Base-by-base conservation (phyloP, 1,284 basidiomycete genomes). In the Sphaerobolus stellatus region DNA sequence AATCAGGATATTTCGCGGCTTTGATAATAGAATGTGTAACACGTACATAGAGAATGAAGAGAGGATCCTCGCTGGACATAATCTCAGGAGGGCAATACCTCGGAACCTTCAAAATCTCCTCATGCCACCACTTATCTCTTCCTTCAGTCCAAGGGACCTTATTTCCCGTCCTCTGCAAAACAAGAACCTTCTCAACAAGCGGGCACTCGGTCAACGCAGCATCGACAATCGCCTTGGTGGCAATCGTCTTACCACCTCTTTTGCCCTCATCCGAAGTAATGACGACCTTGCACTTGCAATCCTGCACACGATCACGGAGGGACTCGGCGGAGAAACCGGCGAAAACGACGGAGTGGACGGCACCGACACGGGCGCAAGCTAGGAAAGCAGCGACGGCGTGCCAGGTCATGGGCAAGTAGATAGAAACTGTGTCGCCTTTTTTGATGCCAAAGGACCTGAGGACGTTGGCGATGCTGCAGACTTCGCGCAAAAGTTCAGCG, bases 291-390 rank as follows among this genome's bases (percentile, higher is more conserved):
- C 87, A 92, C 64, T 83, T 81, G 76, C 95, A 97, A 73, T 99
- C 97, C 56, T 86, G 82, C 38, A 95, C 84, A 58, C 97, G 88
- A 73, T 98, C 97, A 50, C 96, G 85, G 54, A 99, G 86, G 9
- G 92, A 92, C 74, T 98, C 97, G n/a, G 95, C 87, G 8, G 90
- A 94, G 80, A 99, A 99, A 14, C 97, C 96, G 48, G 96, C 96
- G 66, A 99, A 99, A 60, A 99, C 88, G 67, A 98, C 96, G n/a
- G 94, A 97, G 78, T 99, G 97, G 53, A 99, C 80, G 25, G 97
- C 96, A 51, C 96, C 97, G 65, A 99, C 92, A 64, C 96, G 89
- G 5, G 96, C 95, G 72, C 95, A 98, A 20, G 96, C 96, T 51
- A 99, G 87, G 83, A 99, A 94, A 29, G 95, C 90, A 33, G 93